Evolutionary conservation across 164 flowering plant genomes (phyloP), one percentile per base, ranked within the genome.

Genomic region (Aristolochia contorta): DNA sequence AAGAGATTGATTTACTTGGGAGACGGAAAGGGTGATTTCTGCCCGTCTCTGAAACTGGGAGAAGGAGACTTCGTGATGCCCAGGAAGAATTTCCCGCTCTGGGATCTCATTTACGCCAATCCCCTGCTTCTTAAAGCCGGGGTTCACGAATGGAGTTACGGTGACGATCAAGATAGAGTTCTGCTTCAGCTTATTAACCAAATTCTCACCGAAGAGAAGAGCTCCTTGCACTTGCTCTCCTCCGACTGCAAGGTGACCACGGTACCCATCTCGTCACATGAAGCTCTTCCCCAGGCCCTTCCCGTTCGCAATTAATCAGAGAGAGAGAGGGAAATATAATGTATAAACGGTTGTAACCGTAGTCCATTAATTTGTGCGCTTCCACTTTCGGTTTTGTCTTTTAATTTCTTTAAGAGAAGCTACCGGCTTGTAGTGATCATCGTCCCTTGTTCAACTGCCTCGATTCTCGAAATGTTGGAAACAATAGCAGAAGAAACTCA

Each of bases 41-140:
- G 98, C 70, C 93, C 98, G 6, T 75, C 78, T 58, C 32, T 80
- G 72, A 84, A 75, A 72, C 85, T 92, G 1, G 57, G 47, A 54
- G 73, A 68, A 60, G 71, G 76, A 45, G 96, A 92, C 66, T 61
- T 60, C 73, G 88, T 89, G 59, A 84, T 92, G 96, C 95, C 98
- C 12, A 80, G 96, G 72, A 85, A 79, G 75, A 61, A 75, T 20
- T 87, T 73, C 69, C 81, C 93, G 20, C 66, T 92, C 13, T 82
- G 79, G 84, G 55, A 79, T 16, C 73, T 67, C 25, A 80, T 92
- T 47, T 32, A 47, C 63, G 55, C 24, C 4, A 69, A 82, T 54
- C 69, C 75, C 15, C 20, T 23, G 10, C 80, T 74, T 41, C 53
- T 89, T 46, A 79, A 79, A 68, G 95, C 96, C 32, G 41, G 71